These are phyloP conservation scores for Rubus idaeus DNA, from an alignment of 306 rosid species.

Conservation along the genomic window DNA sequence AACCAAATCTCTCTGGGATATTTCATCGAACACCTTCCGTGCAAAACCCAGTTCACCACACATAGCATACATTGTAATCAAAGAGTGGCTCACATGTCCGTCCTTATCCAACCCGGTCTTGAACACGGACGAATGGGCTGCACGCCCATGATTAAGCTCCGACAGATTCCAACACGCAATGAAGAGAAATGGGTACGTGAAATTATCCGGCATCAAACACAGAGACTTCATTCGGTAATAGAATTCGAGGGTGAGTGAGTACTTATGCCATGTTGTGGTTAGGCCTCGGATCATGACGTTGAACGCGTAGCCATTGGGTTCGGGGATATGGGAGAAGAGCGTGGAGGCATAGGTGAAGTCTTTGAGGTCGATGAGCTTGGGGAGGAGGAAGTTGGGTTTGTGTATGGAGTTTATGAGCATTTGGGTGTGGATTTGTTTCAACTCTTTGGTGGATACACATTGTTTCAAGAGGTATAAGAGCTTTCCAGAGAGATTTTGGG, in stretches of 20 bases:
- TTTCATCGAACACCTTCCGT: conserved; percentile 79
- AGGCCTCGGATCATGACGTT: conserved; percentile 88
- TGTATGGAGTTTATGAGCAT: conserved; percentile 54
- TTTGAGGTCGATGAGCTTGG: conserved; percentile 52
- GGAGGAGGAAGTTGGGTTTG: conserved; percentile 70
- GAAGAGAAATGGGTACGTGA: conserved; percentile 81
- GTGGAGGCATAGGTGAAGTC: conserved; percentile 53
- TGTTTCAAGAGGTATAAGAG: conserved; percentile 40
- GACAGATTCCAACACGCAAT: conserved; percentile 65
- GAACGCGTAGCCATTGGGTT: conserved; percentile 71
- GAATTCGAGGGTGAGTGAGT: conserved; percentile 50
- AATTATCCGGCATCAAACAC: conserved; percentile 49
- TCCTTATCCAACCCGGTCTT: conserved; percentile 56
- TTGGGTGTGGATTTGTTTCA: conserved; percentile 69
- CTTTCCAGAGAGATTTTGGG: conserved; percentile 22
- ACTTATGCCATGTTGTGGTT: conserved; percentile 66
- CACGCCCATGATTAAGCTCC: conserved; percentile 36
- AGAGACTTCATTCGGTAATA: conserved; percentile 54
- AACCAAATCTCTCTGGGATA: conserved; percentile 56
- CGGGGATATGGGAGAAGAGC: conserved; percentile 49
- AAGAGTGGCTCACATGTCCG: conserved; percentile 54
- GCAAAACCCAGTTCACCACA: conserved; percentile 52
- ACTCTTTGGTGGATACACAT: conserved; percentile 44
- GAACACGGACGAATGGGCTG: conserved; percentile 50
- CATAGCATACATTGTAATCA: conserved; percentile 68